Evolutionary conservation across 495 filamentous ascomycete genomes (phyloP).

Genomic region (Daldinia bambusicola): DNA sequence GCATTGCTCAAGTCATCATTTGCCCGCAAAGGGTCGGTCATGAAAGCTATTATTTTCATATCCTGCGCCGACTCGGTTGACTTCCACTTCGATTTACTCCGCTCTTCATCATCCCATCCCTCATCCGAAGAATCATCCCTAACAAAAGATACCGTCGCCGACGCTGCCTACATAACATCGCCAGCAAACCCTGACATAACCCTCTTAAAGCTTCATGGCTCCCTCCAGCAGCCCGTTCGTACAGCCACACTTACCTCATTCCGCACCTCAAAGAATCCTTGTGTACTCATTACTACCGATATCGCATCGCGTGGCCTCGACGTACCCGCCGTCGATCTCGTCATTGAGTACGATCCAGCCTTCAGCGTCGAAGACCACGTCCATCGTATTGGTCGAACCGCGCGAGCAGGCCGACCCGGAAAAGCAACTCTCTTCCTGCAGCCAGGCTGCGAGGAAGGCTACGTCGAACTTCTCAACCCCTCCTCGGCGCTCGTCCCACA

Average conservation of each 20-base stretch:
- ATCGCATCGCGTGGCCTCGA: conserved; percentile 95
- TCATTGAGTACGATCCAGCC: conserved; percentile 94
- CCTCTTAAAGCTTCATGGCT: conserved; percentile 91
- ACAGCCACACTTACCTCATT: conserved; percentile 86
- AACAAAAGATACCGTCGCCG: conserved; percentile 55
- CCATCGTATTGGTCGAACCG: conserved; percentile 93
- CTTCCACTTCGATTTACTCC: conserved; percentile 93
- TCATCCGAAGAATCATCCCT: conserved; percentile 44
- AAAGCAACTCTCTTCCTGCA: conserved; percentile 88
- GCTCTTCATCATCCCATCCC: conserved; percentile 53
- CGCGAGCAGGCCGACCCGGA: conserved; percentile 89
- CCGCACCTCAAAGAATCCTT: conserved; percentile 69
- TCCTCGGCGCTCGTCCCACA: conserved; percentile 50
- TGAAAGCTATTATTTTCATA: conserved; percentile 96
- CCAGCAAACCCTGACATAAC: conserved; percentile 65
- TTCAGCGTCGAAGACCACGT: conserved; percentile 92
- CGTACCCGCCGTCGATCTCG: conserved; percentile 90
- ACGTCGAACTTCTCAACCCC: conserved; percentile 75
- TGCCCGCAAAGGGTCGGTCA: conserved; percentile 83
- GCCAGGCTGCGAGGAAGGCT: conserved; percentile 90
- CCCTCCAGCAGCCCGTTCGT: conserved; percentile 86
- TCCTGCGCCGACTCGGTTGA: conserved; percentile 97
- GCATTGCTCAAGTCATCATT: conserved; percentile 87
- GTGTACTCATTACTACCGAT: conserved; percentile 90
- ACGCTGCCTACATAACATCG: conserved; percentile 61